Base-by-base conservation (phyloP, 129 eudicot genomes). In the Flaveria robusta region DNA sequence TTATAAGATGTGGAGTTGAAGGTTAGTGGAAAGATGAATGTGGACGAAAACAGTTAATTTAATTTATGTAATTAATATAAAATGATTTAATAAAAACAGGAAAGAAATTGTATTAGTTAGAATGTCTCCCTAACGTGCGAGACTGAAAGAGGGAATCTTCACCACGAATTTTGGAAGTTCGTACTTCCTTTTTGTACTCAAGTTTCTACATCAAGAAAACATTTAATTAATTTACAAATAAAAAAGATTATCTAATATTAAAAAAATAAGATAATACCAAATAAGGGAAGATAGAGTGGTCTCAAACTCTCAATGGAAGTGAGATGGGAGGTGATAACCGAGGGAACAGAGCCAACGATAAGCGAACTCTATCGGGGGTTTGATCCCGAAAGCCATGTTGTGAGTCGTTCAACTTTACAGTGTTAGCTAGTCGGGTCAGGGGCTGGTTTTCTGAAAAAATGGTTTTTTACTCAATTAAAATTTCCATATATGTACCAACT, bases 111-210 rank as follows among this genome's bases (percentile, higher is more conserved):
- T 7, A 13, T 60, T 24, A 60, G 15, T 3, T 60, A 60, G 39
- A 60, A 60, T 8, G 66, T 78, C 65, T 78, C 65, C 42, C 42
- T 78, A 59, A 78, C 82, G 82, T 78, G 77, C 82, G 64, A 78
- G 64, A 59, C 63, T 78, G 70, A 34, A 58, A 69, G 71, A 59
- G 37, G 27, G 47, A 68, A 77, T 56, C 81, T 77, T 77, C 63
- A 77, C 20, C 71, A 46, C 22, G 22, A 62, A 74, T 70, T 46
- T 70, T 70, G 82, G 82, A 59, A 78, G 70, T 78, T 46, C 41
- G 71, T 78, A 78, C 71, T 12, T 58, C 68, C 27, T 70, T 43
- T 43, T 78, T 60, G 77, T 78, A 70, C 82, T 70, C n/a, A 59
- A 45, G 76, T 29, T 18, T 70, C 11, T 60, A 39, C 47, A 50